These are phyloP conservation scores for Penicillium digitatum DNA, from an alignment of 2,329 filamentous ascomycete genomes.

Conservation along the genomic window DNA sequence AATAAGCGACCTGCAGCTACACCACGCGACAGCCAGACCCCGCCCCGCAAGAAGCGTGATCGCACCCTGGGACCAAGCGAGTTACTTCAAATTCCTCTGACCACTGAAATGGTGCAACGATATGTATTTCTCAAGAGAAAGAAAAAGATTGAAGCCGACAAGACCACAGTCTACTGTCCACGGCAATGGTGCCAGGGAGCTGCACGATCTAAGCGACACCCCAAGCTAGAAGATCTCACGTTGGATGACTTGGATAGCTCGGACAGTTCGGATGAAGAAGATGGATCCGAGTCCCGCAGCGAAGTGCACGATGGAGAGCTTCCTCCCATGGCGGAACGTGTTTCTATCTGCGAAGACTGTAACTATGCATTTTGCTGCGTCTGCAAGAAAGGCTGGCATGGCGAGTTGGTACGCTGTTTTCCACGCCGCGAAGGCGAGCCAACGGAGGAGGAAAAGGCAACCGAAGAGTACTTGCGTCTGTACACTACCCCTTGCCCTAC, in stretches of 20 bases:
- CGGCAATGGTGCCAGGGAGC: conserved; percentile 89
- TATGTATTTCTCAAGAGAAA: conserved; percentile 92
- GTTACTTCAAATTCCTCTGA: conserved; percentile 70
- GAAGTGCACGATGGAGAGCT: conserved; percentile 37
- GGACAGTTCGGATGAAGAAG: conserved; percentile 50
- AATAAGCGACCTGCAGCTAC: conserved; percentile 41
- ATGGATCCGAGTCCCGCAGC: conserved; percentile 37
- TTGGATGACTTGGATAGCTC: conserved; percentile 44
- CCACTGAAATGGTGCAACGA: conserved; percentile 69
- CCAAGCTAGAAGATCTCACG: conserved; percentile 65
- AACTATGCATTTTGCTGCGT: conserved; percentile 79
- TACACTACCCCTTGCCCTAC: conserved; percentile 88
- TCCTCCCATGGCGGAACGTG: conserved; percentile 57
- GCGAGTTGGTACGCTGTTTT: conserved; percentile 71
- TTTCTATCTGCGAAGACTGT: conserved; percentile 86
- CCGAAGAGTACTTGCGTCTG: conserved; percentile 73
- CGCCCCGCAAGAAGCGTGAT: conserved; percentile 56
- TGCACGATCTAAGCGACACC: conserved; percentile 69
- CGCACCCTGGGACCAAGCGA: conserved; percentile 75
- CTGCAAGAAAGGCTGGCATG: conserved; percentile 85
- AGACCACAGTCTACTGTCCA: conserved; percentile 87
- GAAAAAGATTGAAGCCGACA: conserved; percentile 85
- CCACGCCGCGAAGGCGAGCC: conserved; percentile 64
- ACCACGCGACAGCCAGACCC: conserved; percentile 33
- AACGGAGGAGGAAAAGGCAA: conserved; percentile 79